Conservation (phyloP, 176 grass and related monocot species). For the Cenchrus americanus region DNA sequence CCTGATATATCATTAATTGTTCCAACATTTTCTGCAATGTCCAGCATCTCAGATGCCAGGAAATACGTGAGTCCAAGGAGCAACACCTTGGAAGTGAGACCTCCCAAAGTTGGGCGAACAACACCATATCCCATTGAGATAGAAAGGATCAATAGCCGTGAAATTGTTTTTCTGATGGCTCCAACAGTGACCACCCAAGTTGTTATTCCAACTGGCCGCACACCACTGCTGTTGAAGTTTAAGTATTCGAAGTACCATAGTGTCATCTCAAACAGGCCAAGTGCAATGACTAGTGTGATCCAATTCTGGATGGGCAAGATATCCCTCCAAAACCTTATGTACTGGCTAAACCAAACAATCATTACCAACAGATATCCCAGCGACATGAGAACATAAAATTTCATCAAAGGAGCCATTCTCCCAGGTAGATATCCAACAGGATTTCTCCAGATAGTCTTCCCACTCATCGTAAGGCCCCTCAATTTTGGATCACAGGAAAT, state of each 20-base stretch:
- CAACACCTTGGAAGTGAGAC: constrained; percentile 93
- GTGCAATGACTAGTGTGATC: constrained; percentile 90
- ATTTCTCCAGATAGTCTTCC: constrained; percentile 97
- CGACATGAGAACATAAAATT: constrained; percentile 92
- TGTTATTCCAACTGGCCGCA: constrained; percentile 89
- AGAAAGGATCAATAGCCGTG: constrained; percentile 88
- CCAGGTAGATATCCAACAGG: constrained; percentile 91
- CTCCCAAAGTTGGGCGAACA: constrained; percentile 92
- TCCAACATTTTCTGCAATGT: constrained; percentile 95
- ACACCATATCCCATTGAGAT: constrained; percentile 99
- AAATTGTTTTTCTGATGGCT: constrained; percentile 90
- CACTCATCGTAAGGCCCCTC: constrained; percentile 91
- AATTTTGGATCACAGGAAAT: constrained; percentile 98
- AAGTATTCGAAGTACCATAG: constrained; percentile 98
- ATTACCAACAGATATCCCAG: constrained; percentile 76
- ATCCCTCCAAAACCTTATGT: constrained; percentile 95
- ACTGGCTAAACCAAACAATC: constrained; percentile 87
- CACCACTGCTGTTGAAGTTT: constrained; percentile 88
- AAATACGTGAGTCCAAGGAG: constrained; percentile 98
- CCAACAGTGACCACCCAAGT: constrained; percentile 99
- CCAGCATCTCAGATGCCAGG: constrained; percentile 82
- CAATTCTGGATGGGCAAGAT: constrained; percentile 95
- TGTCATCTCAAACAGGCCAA: constrained; percentile 98
- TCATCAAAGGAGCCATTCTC: constrained; percentile 91
- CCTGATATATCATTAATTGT: constrained; percentile 98